These are phyloP conservation scores for Periglandula ipomoeae DNA, from an alignment of 2,329 filamentous ascomycete genomes.

Conservation along the genomic window DNA sequence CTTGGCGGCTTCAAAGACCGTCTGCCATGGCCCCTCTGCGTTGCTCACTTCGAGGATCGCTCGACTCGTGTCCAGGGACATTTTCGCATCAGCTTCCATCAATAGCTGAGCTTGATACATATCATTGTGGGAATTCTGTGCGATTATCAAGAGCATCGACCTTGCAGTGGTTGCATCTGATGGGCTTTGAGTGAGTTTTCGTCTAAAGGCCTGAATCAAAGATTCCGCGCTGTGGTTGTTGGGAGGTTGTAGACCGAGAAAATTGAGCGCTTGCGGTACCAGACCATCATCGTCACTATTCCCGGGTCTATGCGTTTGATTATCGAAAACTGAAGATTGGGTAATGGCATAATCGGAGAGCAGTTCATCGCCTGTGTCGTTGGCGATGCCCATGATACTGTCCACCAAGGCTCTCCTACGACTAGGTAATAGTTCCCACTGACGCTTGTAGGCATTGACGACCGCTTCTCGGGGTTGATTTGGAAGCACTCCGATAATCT, in stretches of 20 bases:
- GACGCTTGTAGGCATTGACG: slow-evolving; percentile 30
- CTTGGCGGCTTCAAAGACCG: slow-evolving; percentile 17
- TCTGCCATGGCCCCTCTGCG: slow-evolving; percentile 15
- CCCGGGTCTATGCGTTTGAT: slow-evolving; percentile 20
- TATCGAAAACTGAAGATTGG: slow-evolving; percentile 31
- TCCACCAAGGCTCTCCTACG: slow-evolving; percentile 23
- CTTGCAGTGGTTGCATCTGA: slow-evolving; percentile 21
- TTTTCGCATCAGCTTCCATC: slow-evolving; percentile 25
- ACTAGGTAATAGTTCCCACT: slow-evolving; percentile 27
- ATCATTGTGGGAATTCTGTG: slow-evolving; percentile 24
- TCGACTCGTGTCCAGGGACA: slow-evolving; percentile 26
- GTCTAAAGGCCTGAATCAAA: slow-evolving; percentile 26
- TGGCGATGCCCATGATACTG: slow-evolving; percentile 23
- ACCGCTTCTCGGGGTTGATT: slow-evolving; percentile 25
- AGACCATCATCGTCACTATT: slow-evolving; percentile 22
- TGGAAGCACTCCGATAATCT: slow-evolving; percentile 27
- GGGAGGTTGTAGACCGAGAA: slow-evolving; percentile 24
- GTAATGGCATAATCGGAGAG: slow-evolving; percentile 28
- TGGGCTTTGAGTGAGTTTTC: slow-evolving; percentile 23
- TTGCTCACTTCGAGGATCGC: slow-evolving; percentile 20
- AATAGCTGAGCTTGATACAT: slow-evolving; percentile 23
- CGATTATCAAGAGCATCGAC: slow-evolving; percentile 25
- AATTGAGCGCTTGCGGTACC: slow-evolving; percentile 23
- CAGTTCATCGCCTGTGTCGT: slow-evolving; percentile 24
- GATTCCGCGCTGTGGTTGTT: slow-evolving; percentile 26